Base-by-base conservation (phyloP, 192 early-diverging fungal species). In the Lobosporangium transversale region DNA sequence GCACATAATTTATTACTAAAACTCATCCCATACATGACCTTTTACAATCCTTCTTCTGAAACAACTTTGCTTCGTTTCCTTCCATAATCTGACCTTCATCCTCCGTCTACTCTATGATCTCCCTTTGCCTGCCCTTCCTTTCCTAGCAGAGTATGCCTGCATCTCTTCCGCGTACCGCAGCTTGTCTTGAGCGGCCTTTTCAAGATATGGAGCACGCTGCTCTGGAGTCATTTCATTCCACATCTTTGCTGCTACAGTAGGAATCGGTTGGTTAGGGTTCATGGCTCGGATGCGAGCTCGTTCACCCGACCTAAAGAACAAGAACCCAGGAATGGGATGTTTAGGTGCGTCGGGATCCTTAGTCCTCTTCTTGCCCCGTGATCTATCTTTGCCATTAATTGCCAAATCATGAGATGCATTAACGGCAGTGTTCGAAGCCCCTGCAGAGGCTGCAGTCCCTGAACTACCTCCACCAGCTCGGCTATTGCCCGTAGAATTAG, bases 251-350 rank as follows among this genome's bases (percentile, higher is more conserved):
- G 94, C 92, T 1, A 91, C 79, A 62, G 93, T 89, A 37, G 88
- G 90, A 47, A 94, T 91, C 12, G 88, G 87, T 15, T 92, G 92
- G 24, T 89, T 88, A 20, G 92, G 87, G 56, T 91, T 80, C 57
- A 89, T 80, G 43, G 81, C 78, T 12, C 89, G 83, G 42, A 91
- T 85, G 7, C 86, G 53, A 10, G 89, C 88, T 26, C 93, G 82
- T 54, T 90, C 89, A 1, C 87, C 83, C 5, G 84, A 86, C 49
- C 91, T 73, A 62, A 90, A 95, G 66, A 89, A 94, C 42, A 95
- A 71, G 74, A 94, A 95, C 15, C 90, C 92, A 3, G 93, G 93
- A 85, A 94, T 93, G 43, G 94, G 93, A 67, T 95, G 94, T 59
- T 93, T 93, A 47, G 94, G 94, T 1, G 88, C 90, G 69, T 83